phyloP scores from a whole-genome alignment of 2,329 filamentous ascomycete species.

The Pyrenochaeta sp. region DNA sequence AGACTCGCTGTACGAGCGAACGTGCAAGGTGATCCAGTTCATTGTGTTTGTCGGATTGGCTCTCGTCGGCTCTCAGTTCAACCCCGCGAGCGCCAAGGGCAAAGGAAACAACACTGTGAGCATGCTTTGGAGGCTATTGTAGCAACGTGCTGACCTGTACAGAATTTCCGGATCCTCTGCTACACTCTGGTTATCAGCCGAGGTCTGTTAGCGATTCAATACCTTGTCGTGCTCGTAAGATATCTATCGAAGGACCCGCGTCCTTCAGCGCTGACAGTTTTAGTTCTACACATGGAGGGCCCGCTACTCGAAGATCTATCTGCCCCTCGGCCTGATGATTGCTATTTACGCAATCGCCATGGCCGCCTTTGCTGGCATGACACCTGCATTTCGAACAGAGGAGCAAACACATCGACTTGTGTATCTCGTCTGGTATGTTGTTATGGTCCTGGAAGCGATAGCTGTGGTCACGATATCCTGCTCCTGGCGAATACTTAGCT shows the following conservation, averaged over 20 bases:
- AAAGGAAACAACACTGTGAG: slow-evolving; percentile 40
- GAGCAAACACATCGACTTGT: slow-evolving; percentile 24
- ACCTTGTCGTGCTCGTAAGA: slow-evolving; percentile 42
- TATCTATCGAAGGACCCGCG: neutral
- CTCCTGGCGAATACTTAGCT: slow-evolving; percentile 65
- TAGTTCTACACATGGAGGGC: slow-evolving; percentile 42
- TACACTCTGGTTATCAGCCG: slow-evolving; percentile 47
- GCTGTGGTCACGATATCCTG: slow-evolving; percentile 63
- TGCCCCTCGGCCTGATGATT: slow-evolving; percentile 44
- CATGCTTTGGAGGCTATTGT: neutral
- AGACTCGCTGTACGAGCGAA: slow-evolving; percentile 49
- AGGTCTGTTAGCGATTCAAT: slow-evolving; percentile 42
- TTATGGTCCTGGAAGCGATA: slow-evolving; percentile 63
- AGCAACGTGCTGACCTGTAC: slow-evolving; percentile 7
- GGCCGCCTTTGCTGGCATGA: slow-evolving; percentile 45
- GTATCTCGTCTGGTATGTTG: slow-evolving; percentile 48
- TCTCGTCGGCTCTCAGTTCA: slow-evolving; percentile 47
- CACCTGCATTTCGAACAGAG: slow-evolving; percentile 39
- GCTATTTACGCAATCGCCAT: slow-evolving; percentile 37
- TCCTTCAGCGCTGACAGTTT: slow-evolving; percentile 1
- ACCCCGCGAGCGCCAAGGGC: slow-evolving; percentile 33
- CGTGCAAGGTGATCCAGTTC: slow-evolving; percentile 49
- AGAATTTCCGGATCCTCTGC: slow-evolving; percentile 49
- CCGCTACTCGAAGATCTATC: slow-evolving; percentile 43
- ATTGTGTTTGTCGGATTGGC: slow-evolving; percentile 49